Conservation (phyloP, 805 yeast genomes). For the Teunomyces cretensis region DNA sequence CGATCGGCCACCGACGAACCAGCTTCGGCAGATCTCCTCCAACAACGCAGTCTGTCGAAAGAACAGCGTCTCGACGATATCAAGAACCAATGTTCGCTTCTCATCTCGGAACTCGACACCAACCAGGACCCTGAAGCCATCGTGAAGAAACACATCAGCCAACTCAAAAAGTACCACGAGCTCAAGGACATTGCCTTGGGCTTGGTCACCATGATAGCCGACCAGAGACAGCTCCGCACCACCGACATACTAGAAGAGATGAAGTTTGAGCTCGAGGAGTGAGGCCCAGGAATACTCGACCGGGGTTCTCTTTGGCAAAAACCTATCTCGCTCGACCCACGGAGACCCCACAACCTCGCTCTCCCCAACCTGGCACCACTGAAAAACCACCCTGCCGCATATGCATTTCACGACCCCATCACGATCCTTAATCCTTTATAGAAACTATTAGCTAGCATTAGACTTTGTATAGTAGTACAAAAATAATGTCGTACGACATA, state of each 20-base stretch:
- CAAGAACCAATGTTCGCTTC: conserved; percentile 29
- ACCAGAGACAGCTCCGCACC: conserved; percentile 49
- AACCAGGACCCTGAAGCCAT: conserved; percentile 42
- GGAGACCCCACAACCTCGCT: too few species aligned
- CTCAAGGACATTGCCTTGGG: conserved; percentile 60
- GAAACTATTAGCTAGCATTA: too few species aligned
- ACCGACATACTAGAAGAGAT: conserved; percentile 54
- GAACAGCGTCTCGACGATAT: conserved; percentile 27
- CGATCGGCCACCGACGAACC: not conserved
- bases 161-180: conserved; percentile 59
- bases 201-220: conserved; percentile 59
- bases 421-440: too few species aligned
- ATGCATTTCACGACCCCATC: not conserved
- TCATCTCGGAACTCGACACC: conserved; percentile 31
- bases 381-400: too few species aligned
- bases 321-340: too few species aligned
- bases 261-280: conserved; percentile 25
- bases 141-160: conserved; percentile 50
- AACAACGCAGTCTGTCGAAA: conserved; percentile 8
- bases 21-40: conserved; percentile 6
- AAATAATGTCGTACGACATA: conserved; percentile 3
- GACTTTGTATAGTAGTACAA: not conserved
- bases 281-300: too few species aligned
- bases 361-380: too few species aligned
- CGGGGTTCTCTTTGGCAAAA: too few species aligned